phyloP scores from a whole-genome alignment of 441 rosid genomes.

The Breynia disticha region DNA sequence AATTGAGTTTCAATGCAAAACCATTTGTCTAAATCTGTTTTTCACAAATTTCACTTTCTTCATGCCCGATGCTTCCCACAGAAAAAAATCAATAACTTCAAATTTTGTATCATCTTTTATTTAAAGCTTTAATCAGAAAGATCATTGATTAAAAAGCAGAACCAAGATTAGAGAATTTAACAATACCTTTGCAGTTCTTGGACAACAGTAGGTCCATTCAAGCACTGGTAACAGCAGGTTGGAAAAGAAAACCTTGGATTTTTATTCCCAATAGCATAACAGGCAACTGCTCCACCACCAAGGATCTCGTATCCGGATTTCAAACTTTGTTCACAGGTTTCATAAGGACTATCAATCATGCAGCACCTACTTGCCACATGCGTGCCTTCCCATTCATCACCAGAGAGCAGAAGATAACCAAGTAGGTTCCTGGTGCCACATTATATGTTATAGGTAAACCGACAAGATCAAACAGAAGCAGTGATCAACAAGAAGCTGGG shows the following conservation, averaged over 20 bases:
- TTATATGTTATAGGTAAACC: slow-evolving; percentile 15
- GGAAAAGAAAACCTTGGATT: slow-evolving; percentile 70
- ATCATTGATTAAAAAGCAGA: neutral
- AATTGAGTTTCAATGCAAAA: too few relatives aligned
- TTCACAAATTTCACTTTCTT: too few relatives aligned
- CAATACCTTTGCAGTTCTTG: slow-evolving; percentile 65
- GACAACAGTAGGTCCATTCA: slow-evolving; percentile 41
- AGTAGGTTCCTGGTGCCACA: slow-evolving; percentile 66
- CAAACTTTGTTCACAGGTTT: slow-evolving; percentile 35
- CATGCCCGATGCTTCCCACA: neutral
- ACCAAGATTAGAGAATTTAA: neutral
- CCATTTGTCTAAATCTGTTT: too few relatives aligned
- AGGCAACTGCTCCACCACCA: slow-evolving; percentile 77
- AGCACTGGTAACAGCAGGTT: slow-evolving; percentile 54
- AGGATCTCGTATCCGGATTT: slow-evolving; percentile 61
- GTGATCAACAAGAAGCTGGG: neutral
- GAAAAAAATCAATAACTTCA: too few relatives aligned
- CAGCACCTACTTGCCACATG: slow-evolving; percentile 61
- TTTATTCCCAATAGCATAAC: slow-evolving; percentile 61
- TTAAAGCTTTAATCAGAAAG: too few relatives aligned
- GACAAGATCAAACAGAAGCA: slow-evolving; percentile 2
- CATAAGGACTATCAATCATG: slow-evolving; percentile 26
- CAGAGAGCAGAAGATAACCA: slow-evolving; percentile 66
- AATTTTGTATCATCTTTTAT: too few relatives aligned
- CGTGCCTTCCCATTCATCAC: slow-evolving; percentile 43